Base-by-base conservation (phyloP, 179 eudicot genomes). In the Silene noctiflora region DNA sequence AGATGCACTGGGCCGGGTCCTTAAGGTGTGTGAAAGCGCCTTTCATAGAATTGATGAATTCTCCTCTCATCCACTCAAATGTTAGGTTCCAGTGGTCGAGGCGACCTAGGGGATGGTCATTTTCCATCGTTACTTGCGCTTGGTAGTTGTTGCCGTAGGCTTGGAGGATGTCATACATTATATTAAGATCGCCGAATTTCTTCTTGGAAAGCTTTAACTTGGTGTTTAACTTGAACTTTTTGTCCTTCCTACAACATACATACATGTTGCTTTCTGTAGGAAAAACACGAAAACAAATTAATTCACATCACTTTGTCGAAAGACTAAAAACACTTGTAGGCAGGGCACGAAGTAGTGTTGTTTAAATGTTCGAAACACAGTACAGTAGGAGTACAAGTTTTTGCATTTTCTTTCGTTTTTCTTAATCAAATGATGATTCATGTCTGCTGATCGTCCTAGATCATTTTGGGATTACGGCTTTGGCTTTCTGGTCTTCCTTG, bases 41-140 rank as follows among this genome's bases (percentile, higher is more conserved):
- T 8, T 83, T 73, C 91, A 92, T 86, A 39, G 39, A 17, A 80
- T 84, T 70, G 5, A 94, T 94, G 83, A 94, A 94, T 82, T 94
- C 97, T 20, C 91, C 90, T 68, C 97, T 72, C 98, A 89, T 92
- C 98, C 98, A 92, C 21, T 94, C 97, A 91, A 91, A 94, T 0
- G 96, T 90, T 48, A 94, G 68, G 83, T 94, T 94, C 98, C 98
- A 94, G n/a, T 88, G 96, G 79, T 94, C 96, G 31, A 94, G 92
- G 2, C 94, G 88, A 5, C 98, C 98, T 6, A 92, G 75, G 0
- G 94, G 96, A 69, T 92, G 86, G 81, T 83, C 75, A 73, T 92
- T 94, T 22, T 90, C 87, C 14, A 94, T 85, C 20, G 97, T 92
- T 55, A 94, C 96, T 63, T 92, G 96, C 1, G 93, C 98, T 4